Evolutionary conservation across 345 rosid genomes (phyloP), one percentile per base, ranked within the genome.

Genomic region (Bruguiera parviflora): DNA sequence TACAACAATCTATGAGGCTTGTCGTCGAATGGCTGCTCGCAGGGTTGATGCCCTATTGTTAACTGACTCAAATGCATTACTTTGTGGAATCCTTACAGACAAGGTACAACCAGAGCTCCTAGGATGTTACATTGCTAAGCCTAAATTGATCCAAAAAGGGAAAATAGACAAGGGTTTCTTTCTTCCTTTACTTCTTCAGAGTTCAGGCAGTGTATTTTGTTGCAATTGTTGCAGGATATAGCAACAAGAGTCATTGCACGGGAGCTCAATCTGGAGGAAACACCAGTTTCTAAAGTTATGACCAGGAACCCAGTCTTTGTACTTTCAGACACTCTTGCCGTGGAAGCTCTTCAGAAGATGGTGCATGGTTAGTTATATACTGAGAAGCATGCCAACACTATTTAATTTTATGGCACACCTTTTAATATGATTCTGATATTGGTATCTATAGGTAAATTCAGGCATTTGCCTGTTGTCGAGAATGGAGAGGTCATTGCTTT

Each of bases 281-380:
- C 98, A 37, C 92, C 97, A 27, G 92, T 85, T 66, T 96, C 99
- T 19, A 86, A 89, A 75, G 95, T 96, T 70, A 96, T 96, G 99
- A 96, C 99, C 5, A 84, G 85, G 87, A 92, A 89, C 67, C 99
- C 99, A 0, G 68, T 85, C 63, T 96, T 96, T 72, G 99, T 96
- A 71, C 95, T 96, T 60, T 96, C 98, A 0, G 98, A 92, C 73
- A 89, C 99, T 72, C 96, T 90, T 65, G 98, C 99, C 29, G 97
- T 92, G 74, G 99, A 96, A 81, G 98, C 99, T 64, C 94, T 92
- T 25, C 97, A 90, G 79, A 96, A 96, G 86, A 96, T 96, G 99
- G 98, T 96, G 60, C 88, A 82, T 86, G 98, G 99, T 96, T 77
- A 65, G 87, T 68, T 24, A 74, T 55, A 29, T 63, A 76, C 63